These are phyloP conservation scores for Proliferodiscus dingleyae DNA, from an alignment of 2,329 filamentous ascomycete species.

Conservation along the genomic window DNA sequence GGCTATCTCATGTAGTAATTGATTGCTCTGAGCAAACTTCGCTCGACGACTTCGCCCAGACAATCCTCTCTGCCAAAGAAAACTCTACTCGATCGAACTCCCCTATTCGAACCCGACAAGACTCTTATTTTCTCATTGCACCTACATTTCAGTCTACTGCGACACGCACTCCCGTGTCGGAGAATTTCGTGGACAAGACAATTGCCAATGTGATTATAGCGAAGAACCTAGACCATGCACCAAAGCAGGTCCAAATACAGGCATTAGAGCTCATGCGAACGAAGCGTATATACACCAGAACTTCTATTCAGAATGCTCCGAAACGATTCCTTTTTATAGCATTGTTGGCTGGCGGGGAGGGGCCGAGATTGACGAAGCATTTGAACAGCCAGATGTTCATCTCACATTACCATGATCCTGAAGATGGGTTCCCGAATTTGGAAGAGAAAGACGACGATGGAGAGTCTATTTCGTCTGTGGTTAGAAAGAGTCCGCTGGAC, in stretches of 20 bases:
- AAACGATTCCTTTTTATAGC: slow-evolving; percentile 77
- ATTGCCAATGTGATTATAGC: slow-evolving; percentile 83
- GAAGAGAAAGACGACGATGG: slow-evolving; percentile 50
- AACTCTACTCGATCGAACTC: slow-evolving; percentile 22
- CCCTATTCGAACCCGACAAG: slow-evolving; percentile 25
- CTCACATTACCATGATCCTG: slow-evolving; percentile 73
- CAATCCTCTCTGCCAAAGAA: slow-evolving; percentile 42
- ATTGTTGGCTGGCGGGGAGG: slow-evolving; percentile 52
- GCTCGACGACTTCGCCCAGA: slow-evolving; percentile 73
- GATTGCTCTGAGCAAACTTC: slow-evolving; percentile 69
- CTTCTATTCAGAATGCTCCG: slow-evolving; percentile 67
- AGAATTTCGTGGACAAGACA: slow-evolving; percentile 39
- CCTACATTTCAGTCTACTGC: slow-evolving; percentile 26
- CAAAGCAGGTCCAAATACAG: slow-evolving; percentile 77
- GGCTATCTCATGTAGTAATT: slow-evolving; percentile 63
- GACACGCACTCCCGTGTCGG: slow-evolving; percentile 29
- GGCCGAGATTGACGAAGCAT: slow-evolving; percentile 49
- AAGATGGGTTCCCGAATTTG: slow-evolving; percentile 69
- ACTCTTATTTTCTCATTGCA: slow-evolving; percentile 30
- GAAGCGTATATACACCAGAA: slow-evolving; percentile 70
- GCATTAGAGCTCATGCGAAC: slow-evolving; percentile 72
- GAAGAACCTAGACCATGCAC: slow-evolving; percentile 69
- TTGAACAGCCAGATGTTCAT: slow-evolving; percentile 83
- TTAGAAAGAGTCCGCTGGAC: slow-evolving; percentile 25
- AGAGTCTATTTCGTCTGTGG: slow-evolving; percentile 29